Conservation (phyloP, 768 basidiomycete genomes). For the Tricholoma furcatifolium region DNA sequence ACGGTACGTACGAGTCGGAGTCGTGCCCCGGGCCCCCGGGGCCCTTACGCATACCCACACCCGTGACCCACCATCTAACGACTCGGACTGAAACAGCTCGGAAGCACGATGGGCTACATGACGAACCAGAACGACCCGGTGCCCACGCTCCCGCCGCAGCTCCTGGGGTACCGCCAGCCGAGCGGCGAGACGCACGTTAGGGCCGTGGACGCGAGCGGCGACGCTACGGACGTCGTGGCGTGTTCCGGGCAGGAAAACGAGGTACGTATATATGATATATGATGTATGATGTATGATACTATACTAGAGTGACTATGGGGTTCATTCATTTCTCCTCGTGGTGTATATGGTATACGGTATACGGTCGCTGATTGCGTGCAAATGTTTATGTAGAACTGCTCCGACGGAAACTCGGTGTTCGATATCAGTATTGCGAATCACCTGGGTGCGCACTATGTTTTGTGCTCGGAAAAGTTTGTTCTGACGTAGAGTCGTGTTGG, state of each 20-base stretch:
- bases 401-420: conserved; percentile 20
- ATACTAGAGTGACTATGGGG: too few relatives aligned
- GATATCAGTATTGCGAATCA: conserved; percentile 21
- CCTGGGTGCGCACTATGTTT: conserved; percentile 1
- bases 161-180: conserved; percentile 36
- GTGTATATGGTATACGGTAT: background rate
- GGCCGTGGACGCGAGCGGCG: conserved; percentile 25
- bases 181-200: conserved; percentile 41
- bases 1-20: conserved; percentile 21
- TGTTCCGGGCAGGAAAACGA: conserved; percentile 42
- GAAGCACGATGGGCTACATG: conserved; percentile 27
- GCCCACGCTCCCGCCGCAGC: conserved; percentile 34
- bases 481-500: background rate
- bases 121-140: conserved; percentile 44
- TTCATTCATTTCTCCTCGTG: too few relatives aligned
- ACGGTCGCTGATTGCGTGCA: background rate
- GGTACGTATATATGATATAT: too few relatives aligned
- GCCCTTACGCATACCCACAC: too few relatives aligned
- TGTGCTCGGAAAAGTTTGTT: too few relatives aligned
- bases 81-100: conserved; percentile 15
- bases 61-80: background rate
- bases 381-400: conserved; percentile 20
- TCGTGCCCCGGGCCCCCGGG: too few relatives aligned
- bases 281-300: too few relatives aligned
- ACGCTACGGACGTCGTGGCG: conserved; percentile 25